phyloP scores from a whole-genome alignment of 2,329 filamentous ascomycete genomes.

The Fusarium pseudonygamai region DNA sequence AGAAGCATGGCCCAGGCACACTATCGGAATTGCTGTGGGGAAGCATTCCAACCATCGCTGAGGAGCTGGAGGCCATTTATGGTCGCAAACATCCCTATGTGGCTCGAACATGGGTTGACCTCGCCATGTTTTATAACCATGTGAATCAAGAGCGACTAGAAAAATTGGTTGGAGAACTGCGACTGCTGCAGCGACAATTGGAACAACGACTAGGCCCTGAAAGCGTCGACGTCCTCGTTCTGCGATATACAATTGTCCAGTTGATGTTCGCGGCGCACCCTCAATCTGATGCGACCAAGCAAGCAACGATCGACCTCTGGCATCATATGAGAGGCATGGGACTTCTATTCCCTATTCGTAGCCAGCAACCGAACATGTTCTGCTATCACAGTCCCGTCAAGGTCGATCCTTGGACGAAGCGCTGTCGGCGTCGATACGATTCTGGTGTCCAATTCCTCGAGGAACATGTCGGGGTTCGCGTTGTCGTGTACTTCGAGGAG shows the following conservation, averaged over 20 bases:
- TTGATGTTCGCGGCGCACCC: constrained; percentile 50
- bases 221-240: constrained; percentile 49
- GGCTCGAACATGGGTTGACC: constrained; percentile 54
- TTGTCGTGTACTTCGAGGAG: constrained; percentile 56
- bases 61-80: constrained; percentile 57
- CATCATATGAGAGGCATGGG: constrained; percentile 48
- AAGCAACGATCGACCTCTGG: constrained; percentile 52
- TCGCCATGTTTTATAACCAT: constrained; percentile 53
- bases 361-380: constrained; percentile 51
- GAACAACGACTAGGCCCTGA: constrained; percentile 48
- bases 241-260: constrained; percentile 55
- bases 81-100: constrained; percentile 55
- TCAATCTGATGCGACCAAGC: constrained; percentile 48
- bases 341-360: constrained; percentile 50
- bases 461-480: constrained; percentile 50
- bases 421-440: constrained; percentile 55
- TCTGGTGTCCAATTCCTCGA: constrained; percentile 50
- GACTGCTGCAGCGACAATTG: constrained; percentile 48
- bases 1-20: constrained; percentile 54
- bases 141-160: constrained; percentile 49
- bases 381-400: constrained; percentile 57
- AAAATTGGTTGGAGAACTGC: constrained; percentile 52
- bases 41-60: constrained; percentile 53
- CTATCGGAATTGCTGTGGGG: constrained; percentile 56
- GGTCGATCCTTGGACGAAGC: constrained; percentile 55